phyloP scores from a whole-genome alignment of 306 rosid species.

The Medicago arabica region DNA sequence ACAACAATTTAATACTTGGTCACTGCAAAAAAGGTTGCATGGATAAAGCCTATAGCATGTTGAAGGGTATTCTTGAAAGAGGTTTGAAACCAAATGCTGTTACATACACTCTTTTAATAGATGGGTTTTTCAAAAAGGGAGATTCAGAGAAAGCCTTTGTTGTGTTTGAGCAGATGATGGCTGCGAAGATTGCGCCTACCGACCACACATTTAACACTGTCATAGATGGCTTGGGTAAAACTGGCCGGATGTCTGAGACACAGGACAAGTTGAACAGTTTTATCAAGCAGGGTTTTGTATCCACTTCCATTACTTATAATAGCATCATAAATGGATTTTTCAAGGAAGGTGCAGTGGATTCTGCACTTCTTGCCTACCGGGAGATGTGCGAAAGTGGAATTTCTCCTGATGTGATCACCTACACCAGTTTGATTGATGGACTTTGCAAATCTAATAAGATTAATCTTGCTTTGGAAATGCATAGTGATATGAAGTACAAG shows the following conservation, averaged over 20 bases:
- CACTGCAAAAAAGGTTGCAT: constrained; percentile 61
- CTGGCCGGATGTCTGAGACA: constrained; percentile 61
- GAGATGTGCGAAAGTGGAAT: constrained; percentile 70
- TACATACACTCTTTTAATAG: constrained; percentile 62
- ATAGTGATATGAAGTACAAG: constrained; percentile 63
- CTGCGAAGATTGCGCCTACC: constrained; percentile 60
- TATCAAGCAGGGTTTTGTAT: constrained; percentile 59
- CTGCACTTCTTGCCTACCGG: constrained; percentile 54
- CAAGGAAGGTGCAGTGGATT: constrained; percentile 65
- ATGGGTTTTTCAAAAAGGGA: constrained; percentile 68
- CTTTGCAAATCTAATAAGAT: constrained; percentile 65
- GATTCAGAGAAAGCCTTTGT: constrained; percentile 50
- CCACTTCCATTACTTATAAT: constrained; percentile 63
- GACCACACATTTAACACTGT: constrained; percentile 53
- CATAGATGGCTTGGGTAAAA: constrained; percentile 79
- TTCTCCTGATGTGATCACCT: constrained; percentile 64
- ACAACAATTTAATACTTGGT: constrained; percentile 69
- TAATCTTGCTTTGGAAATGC: constrained; percentile 68
- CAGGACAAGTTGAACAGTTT: constrained; percentile 54
- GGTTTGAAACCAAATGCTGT: constrained; percentile 66
- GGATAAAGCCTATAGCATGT: constrained; percentile 55
- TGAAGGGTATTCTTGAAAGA: constrained; percentile 55
- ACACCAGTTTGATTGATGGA: constrained; percentile 69
- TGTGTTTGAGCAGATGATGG: constrained; percentile 65
- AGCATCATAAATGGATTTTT: constrained; percentile 67